Evolutionary conservation across 306 rosid species (phyloP).

Genomic region (Trifolium subterraneum): DNA sequence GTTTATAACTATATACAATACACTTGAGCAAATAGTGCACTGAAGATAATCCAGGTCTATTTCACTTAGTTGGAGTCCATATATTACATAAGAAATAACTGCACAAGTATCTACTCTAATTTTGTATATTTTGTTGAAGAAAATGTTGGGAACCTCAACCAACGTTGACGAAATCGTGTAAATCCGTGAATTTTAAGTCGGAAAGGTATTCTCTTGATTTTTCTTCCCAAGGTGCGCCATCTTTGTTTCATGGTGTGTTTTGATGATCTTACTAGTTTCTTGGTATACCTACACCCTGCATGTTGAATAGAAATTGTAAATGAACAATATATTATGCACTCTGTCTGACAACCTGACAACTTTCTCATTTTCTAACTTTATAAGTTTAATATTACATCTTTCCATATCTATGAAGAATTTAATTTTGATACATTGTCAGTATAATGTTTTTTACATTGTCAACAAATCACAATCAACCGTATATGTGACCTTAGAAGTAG

Average conservation of each 20-base stretch:
- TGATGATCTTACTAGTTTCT: conserved; percentile 55
- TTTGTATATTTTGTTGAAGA: conserved; percentile 59
- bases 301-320: conserved; percentile 35
- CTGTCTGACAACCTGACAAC: background rate
- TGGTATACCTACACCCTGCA: conserved; percentile 57
- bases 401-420: background rate
- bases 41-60: background rate
- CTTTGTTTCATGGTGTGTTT: conserved; percentile 56
- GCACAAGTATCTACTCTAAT: conserved; percentile 50
- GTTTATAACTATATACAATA: background rate
- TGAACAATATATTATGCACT: conserved; percentile 20
- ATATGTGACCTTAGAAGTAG: background rate
- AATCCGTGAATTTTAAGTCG: conserved; percentile 74
- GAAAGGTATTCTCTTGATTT: conserved; percentile 63
- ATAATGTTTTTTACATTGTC: too few species aligned
- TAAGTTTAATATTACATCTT: conserved; percentile 21
- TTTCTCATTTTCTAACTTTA: conserved; percentile 4
- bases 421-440: too few species aligned
- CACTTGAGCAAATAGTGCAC: conserved; percentile 15
- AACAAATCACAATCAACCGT: background rate
- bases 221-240: conserved; percentile 59
- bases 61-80: conserved; percentile 8
- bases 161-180: conserved; percentile 68
- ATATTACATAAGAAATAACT: conserved; percentile 18
- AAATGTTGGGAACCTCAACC: conserved; percentile 75